phyloP scores from a whole-genome alignment of 148 eudicot species.

The Persicaria maculosa region DNA sequence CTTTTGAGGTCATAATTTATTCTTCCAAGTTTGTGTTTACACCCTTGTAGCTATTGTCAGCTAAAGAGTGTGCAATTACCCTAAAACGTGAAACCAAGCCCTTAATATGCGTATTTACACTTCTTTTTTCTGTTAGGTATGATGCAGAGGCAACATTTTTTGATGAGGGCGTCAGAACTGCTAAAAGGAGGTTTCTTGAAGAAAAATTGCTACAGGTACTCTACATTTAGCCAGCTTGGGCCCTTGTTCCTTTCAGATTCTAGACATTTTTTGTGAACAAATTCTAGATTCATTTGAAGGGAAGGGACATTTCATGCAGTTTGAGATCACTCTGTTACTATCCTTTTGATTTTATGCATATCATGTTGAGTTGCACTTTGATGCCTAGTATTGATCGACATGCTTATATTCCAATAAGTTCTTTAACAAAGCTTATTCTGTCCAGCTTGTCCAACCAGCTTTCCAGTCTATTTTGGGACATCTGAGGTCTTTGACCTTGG shows the following conservation, averaged over 20 bases:
- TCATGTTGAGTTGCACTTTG: not conserved
- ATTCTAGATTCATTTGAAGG: not conserved
- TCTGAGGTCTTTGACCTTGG: conserved; percentile 58
- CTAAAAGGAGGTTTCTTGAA: conserved; percentile 75
- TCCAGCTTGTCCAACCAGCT: conserved; percentile 82
- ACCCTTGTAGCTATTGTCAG: not conserved
- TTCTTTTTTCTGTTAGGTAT: conserved; percentile 42
- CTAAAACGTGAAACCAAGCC: not conserved
- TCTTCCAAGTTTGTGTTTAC: not conserved
- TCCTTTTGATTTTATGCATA: not conserved
- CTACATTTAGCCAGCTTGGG: not conserved
- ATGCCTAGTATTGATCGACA: not conserved
- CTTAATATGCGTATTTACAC: not conserved
- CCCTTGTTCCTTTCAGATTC: not conserved
- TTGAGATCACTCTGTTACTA: not conserved
- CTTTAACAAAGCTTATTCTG: conserved; percentile 1
- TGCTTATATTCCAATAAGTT: not conserved
- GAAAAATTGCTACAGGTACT: conserved; percentile 72
- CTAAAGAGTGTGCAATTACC: not conserved
- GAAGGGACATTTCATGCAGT: not conserved
- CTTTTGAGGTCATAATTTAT: not conserved
- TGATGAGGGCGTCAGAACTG: conserved; percentile 71
- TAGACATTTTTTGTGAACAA: not conserved
- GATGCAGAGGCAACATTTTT: conserved; percentile 73
- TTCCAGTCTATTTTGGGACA: conserved; percentile 80